Conservation (phyloP, 257 asterid genomes). For the Solanum arcanum region DNA sequence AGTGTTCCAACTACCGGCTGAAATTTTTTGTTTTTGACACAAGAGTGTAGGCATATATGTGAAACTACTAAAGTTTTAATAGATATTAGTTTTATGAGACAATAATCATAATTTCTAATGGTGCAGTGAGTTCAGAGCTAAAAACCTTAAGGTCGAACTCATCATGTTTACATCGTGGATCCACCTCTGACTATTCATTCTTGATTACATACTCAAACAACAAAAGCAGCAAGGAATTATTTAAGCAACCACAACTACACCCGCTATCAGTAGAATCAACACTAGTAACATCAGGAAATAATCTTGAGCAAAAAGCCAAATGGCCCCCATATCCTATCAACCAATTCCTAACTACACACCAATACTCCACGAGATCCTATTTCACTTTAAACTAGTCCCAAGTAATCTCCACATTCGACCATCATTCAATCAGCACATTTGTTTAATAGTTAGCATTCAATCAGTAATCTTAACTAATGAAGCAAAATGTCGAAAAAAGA, state of each 20-base stretch:
- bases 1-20: neutral
- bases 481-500: neutral
- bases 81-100: neutral
- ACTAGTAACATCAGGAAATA: neutral
- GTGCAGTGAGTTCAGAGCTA: neutral
- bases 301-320: neutral
- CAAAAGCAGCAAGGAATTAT: neutral
- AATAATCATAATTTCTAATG: neutral
- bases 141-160: neutral
- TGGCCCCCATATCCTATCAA: neutral
- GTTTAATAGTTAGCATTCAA: neutral
- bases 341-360: neutral
- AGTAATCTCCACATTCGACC: neutral
- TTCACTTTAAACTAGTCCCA: neutral
- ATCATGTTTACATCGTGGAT: neutral
- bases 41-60: neutral
- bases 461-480: neutral
- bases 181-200: neutral
- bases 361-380: neutral
- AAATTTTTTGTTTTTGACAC: neutral
- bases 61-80: neutral
- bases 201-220: neutral
- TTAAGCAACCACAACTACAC: neutral
- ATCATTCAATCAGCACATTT: neutral
- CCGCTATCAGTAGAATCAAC: neutral